Conservation (phyloP, 768 basidiomycete genomes). For the Paxillus involutus region DNA sequence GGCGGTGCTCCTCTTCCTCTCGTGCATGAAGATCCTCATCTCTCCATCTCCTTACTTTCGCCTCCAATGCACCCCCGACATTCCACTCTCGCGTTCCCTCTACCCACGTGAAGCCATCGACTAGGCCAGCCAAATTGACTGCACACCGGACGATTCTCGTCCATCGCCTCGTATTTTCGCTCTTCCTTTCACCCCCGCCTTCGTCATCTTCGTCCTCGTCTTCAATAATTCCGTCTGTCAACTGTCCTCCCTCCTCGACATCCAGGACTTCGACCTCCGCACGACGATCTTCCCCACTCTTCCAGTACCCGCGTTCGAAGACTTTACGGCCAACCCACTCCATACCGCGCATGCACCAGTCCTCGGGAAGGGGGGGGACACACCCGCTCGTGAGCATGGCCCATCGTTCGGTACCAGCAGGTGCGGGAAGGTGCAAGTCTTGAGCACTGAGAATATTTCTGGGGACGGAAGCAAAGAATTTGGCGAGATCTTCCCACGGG, state of each 20-base stretch:
- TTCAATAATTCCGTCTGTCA: constrained; percentile 80
- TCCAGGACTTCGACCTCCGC: constrained; percentile 82
- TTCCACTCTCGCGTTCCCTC: constrained; percentile 60
- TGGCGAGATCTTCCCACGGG: constrained; percentile 79
- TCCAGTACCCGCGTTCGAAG: constrained; percentile 96
- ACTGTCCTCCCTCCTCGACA: constrained; percentile 51
- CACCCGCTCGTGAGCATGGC: constrained; percentile 69
- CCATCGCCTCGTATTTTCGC: constrained; percentile 63
- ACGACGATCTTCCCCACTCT: constrained; percentile 61
- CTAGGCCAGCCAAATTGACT: constrained; percentile 61
- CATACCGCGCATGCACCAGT: constrained; percentile 95
- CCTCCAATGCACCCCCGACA: constrained; percentile 62
- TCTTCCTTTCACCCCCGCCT: constrained; percentile 20
- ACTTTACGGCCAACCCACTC: constrained; percentile 92
- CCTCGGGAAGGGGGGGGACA: constrained; percentile 79
- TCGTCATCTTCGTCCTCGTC: constrained; percentile 65
- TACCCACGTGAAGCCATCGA: constrained; percentile 75
- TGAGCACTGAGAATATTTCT: constrained; percentile 49
- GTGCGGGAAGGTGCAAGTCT: constrained; percentile 34
- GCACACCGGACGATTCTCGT: constrained; percentile 70
- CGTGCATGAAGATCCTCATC: constrained; percentile 67
- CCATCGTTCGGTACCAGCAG: constrained; percentile 50
- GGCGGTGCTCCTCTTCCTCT: constrained; percentile 67
- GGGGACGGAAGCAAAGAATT: constrained; percentile 63
- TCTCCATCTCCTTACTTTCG: constrained; percentile 69